Conservation (phyloP, 441 rosid genomes). For the Pelargonium exstipulatum region DNA sequence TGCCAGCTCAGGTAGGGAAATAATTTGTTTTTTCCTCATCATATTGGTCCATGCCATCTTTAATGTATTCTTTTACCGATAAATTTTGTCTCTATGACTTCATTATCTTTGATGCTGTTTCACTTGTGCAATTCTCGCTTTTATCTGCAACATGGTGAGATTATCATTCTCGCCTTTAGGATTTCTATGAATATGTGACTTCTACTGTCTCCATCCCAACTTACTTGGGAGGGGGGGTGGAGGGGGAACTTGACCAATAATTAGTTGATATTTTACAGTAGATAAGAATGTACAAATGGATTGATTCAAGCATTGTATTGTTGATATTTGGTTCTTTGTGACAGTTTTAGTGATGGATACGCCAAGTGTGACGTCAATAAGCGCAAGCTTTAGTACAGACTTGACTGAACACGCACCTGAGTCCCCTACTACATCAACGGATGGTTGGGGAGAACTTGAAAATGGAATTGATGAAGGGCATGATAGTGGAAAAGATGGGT, state of each 20-base stretch:
- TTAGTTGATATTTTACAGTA: neutral
- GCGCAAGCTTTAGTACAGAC: slow-evolving; percentile 59
- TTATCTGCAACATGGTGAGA: neutral
- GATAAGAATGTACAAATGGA: neutral
- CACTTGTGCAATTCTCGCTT: neutral
- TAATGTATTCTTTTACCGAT: neutral
- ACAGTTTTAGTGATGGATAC: slow-evolving; percentile 44
- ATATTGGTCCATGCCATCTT: neutral
- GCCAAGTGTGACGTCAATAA: slow-evolving; percentile 46
- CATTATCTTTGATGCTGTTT: neutral
- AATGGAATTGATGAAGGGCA: slow-evolving; percentile 71
- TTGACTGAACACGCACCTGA: slow-evolving; percentile 62
- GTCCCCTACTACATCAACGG: slow-evolving; percentile 98
- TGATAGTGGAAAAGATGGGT: slow-evolving; percentile 80
- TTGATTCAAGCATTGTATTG: slow-evolving; percentile 1
- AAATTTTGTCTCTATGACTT: neutral
- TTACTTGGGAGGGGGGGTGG: neutral
- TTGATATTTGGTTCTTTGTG: slow-evolving; percentile 24
- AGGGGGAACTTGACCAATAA: neutral
- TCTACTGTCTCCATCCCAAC: neutral
- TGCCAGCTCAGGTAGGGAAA: slow-evolving; percentile 56
- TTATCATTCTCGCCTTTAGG: neutral
- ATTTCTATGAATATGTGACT: neutral
- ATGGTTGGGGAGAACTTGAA: slow-evolving; percentile 98
- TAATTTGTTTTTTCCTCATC: neutral